Evolutionary conservation across 1,284 basidiomycete species (phyloP), one percentile per base, ranked within the genome.

Genomic region (Laetiporus sulphureus): DNA sequence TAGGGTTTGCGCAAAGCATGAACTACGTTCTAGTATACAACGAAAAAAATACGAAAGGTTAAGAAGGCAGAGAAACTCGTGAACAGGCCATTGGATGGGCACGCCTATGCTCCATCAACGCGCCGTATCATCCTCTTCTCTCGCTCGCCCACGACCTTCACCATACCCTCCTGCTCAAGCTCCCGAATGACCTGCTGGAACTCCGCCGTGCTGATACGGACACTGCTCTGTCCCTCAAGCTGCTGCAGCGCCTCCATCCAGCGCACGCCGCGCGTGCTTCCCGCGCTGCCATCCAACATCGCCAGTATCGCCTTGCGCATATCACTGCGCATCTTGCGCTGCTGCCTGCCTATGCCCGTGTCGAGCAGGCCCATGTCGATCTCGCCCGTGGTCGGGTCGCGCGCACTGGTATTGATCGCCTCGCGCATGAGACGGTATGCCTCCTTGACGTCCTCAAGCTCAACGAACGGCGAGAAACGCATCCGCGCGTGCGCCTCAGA

Each of bases 291-390:
- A 41, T 88, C 82, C 47, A 95, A 66, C 44, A 95, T 65, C 16
- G 63, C 65, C 51, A 92, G 58, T 11, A 91, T 62, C 55, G 90
- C 92, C 54, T 76, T 79, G 55, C 85, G 79, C 71, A 96, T 81
- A 63, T 94, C 92, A 16, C 86, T 86, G 29, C 82, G 75, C 63
- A 91, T 61, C 57, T 81, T 83, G 46, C 93, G 73, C 64, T 94
- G 86, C 24, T 91, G 83, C 46, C 79, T 69, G 2, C 90, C 91
- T 19, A 91, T 91, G 4, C 95, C 95, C 0, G 93, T 96, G 60
- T 93, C 95, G 58, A 99, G 79, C 55, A 99, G 66, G 47, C 95
- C 91, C 75, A 99, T 85, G 62, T 99, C 95, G 58, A 98, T 92
- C 69, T 91, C 86, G 41, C 94, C 94, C 1, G 94, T 98, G 24